Base-by-base conservation (phyloP, 768 basidiomycete species). In the Phaeolepiota aurea region DNA sequence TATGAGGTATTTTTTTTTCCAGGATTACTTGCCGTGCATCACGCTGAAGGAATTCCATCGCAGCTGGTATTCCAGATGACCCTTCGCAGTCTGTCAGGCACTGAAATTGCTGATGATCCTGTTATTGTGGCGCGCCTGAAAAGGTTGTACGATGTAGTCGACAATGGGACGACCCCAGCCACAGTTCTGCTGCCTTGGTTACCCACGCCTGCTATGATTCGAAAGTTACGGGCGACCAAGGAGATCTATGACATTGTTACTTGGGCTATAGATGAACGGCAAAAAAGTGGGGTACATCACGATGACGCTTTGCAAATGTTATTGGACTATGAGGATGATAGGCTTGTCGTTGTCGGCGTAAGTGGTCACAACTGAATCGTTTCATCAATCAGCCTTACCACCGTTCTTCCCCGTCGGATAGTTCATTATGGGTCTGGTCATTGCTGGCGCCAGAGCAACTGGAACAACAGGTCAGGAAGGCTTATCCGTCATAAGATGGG, bases 341-440 rank as follows among this genome's bases (percentile, higher is more conserved):
- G 69, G 46, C 58, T 78, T 40, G 69, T 79, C 32, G 71, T 87
- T 38, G 74, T 87, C 31, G 85, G 84, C 44, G 84, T 85, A 61
- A 54, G 72, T 62, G 4, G 7, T 4, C 32, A 21, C 14, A 35
- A 43, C 42, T 32, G 16, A 20, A 39, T 16, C 34, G 18, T 44
- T 44, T 45, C 31, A 16, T 28, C 48, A 28, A 28, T n/a, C n/a
- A n/a, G n/a, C n/a, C n/a, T 50, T 46, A 40, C 20, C 50, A 45
- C 39, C 38, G 25, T 43, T 43, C 20, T 38, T 48, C 40, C 39
- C 48, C 44, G 53, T 30, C 48, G 34, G 52, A 31, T 49, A 86
- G 83, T 87, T 88, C 57, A 81, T 85, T 44, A 86, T 87, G 79
- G 85, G 86, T 22, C 62, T 87, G 12, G 65, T 88, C 42, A 80